These are phyloP conservation scores for Globisporangium megalacanthum DNA, from an alignment of 352 stramenopile species.

Conservation along the genomic window DNA sequence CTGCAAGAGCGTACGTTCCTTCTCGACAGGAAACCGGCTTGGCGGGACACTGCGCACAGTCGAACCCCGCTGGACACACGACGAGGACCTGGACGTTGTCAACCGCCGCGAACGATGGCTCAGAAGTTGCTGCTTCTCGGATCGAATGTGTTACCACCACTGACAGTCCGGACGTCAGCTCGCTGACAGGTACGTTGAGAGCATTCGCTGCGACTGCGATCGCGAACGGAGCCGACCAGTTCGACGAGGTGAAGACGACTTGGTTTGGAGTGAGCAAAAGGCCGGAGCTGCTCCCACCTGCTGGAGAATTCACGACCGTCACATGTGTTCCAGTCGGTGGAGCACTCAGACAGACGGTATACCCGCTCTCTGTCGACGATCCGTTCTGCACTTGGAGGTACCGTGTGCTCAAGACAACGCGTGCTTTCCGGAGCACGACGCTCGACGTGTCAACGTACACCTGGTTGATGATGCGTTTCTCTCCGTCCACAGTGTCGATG, in stretches of 20 bases:
- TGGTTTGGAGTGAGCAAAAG: conserved; percentile 25
- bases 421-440: conserved; percentile 29
- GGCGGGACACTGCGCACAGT: conserved; percentile 12
- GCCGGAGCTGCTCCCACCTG: neutral
- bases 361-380: conserved; percentile 13
- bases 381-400: conserved; percentile 27
- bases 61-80: conserved; percentile 50
- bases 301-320: conserved; percentile 3
- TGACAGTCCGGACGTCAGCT: conserved; percentile 4
- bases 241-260: conserved; percentile 32
- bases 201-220: conserved; percentile 24
- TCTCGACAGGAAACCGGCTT: conserved; percentile 11
- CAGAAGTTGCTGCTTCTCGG: conserved; percentile 17
- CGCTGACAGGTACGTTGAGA: conserved; percentile 22
- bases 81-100: conserved; percentile 33
- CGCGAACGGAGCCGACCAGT: conserved; percentile 29
- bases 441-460: conserved; percentile 28
- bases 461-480: conserved; percentile 48
- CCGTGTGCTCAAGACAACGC: conserved; percentile 27
- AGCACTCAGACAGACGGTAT: conserved; percentile 39
- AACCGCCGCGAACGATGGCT: conserved; percentile 26
- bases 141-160: conserved; percentile 35
- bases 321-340: conserved; percentile 17
- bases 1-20: conserved; percentile 12
- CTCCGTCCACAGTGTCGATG: conserved; percentile 42